Evolutionary conservation across 2,329 filamentous ascomycete species (phyloP), one percentile per base, ranked within the genome.

Genomic region (Kalmusia sp.): DNA sequence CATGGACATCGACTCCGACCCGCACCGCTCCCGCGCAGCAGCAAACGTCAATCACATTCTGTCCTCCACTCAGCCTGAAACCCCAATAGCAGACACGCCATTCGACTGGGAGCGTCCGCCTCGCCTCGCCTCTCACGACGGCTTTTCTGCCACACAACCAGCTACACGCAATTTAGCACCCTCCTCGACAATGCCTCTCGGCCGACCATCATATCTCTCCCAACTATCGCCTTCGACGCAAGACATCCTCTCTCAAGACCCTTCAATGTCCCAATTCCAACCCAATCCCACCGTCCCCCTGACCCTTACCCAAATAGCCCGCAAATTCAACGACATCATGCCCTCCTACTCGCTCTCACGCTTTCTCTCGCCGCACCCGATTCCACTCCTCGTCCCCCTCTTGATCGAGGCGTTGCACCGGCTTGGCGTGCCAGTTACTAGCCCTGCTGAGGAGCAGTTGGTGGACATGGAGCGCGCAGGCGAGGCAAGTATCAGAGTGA

Each of bases 21-120:
- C 77, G 2, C 64, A 63, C 19, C 66, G 67, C 28, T 69, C 69
- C 12, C 65, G 65, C 41, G 67, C 65, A 27, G 57, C 70, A 17
- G 63, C 66, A 52, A 66, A 68, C 41, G 70, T 75, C 54, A 67
- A 79, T n/a, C n/a, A n/a, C 61, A 80, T 79, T 25, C 82, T 93
- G 59, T 86, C 92, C 2, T 87, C 90, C n/a, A 96, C 92, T 0
- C 92, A 97, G 67, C 93, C 95, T 24, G 90, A 95, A 69, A 86
- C 87, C 6, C 87, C 89, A 34, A 84, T 89, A 55, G 84, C 82
- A 57, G 91, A 96, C 56, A 83, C 85, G 46, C 79, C 89, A 19
- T 93, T 95, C 74, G 93, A 97, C 72, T 97, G 91, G 91, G 93
- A 96, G 71, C 86, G 87, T 6, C 91, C 91, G 0, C 84, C 87